Percentiles rank a stretch among this genome's conserved stretches.
These are phyloP conservation scores for Aspergillus floridensis DNA, from an alignment of 2,329 filamentous ascomycete species.

Conservation along the genomic window DNA sequence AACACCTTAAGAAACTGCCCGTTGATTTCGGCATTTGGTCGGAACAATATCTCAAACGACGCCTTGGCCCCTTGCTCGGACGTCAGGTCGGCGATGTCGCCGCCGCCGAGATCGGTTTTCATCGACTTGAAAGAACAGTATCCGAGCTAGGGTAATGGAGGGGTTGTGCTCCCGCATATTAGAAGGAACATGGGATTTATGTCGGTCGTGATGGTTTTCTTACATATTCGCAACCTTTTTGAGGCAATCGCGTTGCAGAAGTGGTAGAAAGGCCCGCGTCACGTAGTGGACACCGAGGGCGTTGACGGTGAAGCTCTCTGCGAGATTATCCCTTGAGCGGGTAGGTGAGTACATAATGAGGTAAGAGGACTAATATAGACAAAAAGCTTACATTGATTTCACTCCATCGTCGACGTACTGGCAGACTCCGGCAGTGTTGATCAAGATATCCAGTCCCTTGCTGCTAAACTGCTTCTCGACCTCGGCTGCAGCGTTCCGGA, in stretches of 20 bases:
- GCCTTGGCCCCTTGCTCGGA: neutral
- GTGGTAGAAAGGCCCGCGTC: too few relatives aligned
- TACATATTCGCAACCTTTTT: too few relatives aligned
- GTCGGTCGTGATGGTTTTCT: too few relatives aligned
- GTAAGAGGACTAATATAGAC: too few relatives aligned
- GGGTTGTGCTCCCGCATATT: neutral
- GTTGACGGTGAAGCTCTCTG: too few relatives aligned
- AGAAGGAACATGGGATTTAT: too few relatives aligned
- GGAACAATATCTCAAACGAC: neutral
- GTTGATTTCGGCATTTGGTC: neutral
- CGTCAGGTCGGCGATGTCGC: neutral
- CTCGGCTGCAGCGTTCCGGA: neutral
- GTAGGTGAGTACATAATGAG: too few relatives aligned
- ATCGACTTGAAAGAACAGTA: neutral
- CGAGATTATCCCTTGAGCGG: too few relatives aligned
- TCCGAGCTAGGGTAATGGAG: neutral
- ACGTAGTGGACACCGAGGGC: too few relatives aligned
- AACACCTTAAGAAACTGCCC: neutral
- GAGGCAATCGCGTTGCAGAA: too few relatives aligned
- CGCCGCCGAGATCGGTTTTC: neutral
- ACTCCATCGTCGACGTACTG: neutral
- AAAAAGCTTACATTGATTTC: neutral
- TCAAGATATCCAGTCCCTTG: neutral
- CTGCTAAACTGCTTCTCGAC: neutral
- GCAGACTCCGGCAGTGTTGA: neutral